Evolutionary conservation across 495 filamentous ascomycete genomes (phyloP), one percentile per base, ranked within the genome.

Genomic region (Parachaetomium inaequale): DNA sequence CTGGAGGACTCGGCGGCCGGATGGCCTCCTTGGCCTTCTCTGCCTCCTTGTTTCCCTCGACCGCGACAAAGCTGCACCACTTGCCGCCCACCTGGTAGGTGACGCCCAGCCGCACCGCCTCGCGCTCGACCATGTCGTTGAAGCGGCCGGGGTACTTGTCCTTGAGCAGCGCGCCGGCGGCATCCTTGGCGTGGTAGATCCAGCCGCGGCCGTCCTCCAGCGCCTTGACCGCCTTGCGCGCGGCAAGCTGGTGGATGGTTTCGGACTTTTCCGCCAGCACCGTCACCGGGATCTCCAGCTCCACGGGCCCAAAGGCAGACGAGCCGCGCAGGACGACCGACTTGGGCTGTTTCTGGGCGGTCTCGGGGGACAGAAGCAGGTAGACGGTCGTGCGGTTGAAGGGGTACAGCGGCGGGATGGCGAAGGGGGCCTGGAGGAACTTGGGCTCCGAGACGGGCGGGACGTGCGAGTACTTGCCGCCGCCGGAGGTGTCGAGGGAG

Each of bases 31-130:
- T 2, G 4, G 34, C 34, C 34, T 52, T 19, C 32, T 28, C 56
- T 12, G 36, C 46, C 54, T 32, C 45, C 17, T 70, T 67, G 49
- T 76, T 72, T 17, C 69, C 68, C 64, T 86, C 78, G 14, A 89
- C 76, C 6, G 88, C 88, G 4, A 91, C 85, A 58, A 91, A 92
- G 0, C 84, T 86, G 63, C 84, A 87, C 80, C 83, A 87, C 66
- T 85, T 88, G 0, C 86, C 82, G 4, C 80, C 84, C 17, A 91
- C 80, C 52, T 87, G 85, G 63, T 82, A 91, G 28, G 79, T 74
- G 38, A 84, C 78, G 0, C 88, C 88, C 0, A 91, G 74, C 0
- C 81, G 70, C 4, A 88, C 81, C 7, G 81, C 87, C 70, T 92
- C 88, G 19, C 78, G 77, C 65, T 85, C 76, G 1, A 83, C 82